Conservation (phyloP, 768 basidiomycete genomes). For the Boletus patriciae region DNA sequence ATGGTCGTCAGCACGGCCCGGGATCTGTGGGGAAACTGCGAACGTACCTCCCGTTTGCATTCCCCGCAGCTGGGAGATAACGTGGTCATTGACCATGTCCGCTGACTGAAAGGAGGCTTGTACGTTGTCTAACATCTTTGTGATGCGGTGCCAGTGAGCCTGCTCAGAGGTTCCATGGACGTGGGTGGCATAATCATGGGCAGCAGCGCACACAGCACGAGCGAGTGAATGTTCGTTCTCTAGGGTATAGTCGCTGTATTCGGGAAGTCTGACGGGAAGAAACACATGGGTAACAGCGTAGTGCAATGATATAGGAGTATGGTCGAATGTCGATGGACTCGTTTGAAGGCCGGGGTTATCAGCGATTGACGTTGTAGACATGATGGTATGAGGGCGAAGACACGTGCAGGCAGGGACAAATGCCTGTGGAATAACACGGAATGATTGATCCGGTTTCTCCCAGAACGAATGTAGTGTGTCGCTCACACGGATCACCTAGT, state of each 20-base stretch:
- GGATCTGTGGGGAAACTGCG: background rate
- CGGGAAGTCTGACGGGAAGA: background rate
- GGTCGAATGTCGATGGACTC: no score
- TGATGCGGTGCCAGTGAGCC: slow-evolving; percentile 3
- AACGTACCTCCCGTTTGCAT: background rate
- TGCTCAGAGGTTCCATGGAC: background rate
- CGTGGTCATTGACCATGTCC: background rate
- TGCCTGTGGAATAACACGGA: no score
- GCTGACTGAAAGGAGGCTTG: background rate
- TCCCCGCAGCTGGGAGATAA: background rate
- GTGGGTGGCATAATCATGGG: background rate
- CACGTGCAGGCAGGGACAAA: no score
- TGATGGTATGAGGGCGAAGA: no score
- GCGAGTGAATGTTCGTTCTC: background rate
- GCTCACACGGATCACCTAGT: no score
- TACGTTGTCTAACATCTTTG: slow-evolving; percentile 7
- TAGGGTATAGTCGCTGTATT: background rate
- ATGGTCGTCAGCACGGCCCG: background rate
- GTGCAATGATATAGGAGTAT: no score
- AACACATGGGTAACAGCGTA: slow-evolving; percentile 10
- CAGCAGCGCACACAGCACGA: slow-evolving; percentile 2
- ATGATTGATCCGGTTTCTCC: no score
- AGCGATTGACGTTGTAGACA: no score
- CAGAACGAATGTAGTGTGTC: no score
- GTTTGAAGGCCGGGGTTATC: no score